phyloP scores from a whole-genome alignment of 108 stramenopile species.

The Cyclotella cryptica region DNA sequence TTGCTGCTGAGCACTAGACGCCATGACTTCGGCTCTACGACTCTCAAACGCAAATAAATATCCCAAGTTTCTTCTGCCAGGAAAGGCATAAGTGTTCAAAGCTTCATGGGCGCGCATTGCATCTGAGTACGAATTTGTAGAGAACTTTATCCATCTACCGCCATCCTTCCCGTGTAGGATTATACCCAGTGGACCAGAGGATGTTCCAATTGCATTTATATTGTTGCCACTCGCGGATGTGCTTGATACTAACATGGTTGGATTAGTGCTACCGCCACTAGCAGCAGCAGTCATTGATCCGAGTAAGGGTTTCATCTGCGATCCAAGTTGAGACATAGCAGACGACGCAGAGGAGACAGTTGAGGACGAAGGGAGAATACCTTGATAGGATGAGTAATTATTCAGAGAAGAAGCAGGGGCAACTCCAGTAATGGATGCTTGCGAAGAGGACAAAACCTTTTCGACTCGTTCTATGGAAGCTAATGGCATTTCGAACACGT shows the following conservation, averaged over 20 bases:
- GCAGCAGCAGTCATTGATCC: conserved; percentile 16
- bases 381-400: conserved; percentile 11
- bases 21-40: conserved; percentile 76
- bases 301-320: conserved; percentile 51
- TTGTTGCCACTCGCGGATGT: conserved; percentile 7
- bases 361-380: conserved; percentile 41
- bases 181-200: conserved; percentile 49
- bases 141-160: conserved; percentile 74
- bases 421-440: conserved; percentile 19
- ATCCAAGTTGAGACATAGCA: conserved; percentile 49
- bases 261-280: conserved; percentile 17
- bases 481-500: conserved; percentile 78
- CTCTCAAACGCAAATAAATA: conserved; percentile 93
- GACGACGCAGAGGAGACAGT: conserved; percentile 42
- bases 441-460: conserved; percentile 54
- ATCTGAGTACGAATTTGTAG: conserved; percentile 76
- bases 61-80: conserved; percentile 84
- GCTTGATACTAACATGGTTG: conserved; percentile 24
- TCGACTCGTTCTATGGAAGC: conserved; percentile 87
- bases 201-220: conserved; percentile 2
- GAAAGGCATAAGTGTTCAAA: conserved; percentile 89
- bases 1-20: conserved; percentile 14
- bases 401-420: conserved; percentile 23
- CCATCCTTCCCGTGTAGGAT: conserved; percentile 74
- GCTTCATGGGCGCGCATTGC: conserved; percentile 75